Percentiles rank a stretch among this genome's conserved stretches.
Conservation (phyloP, 345 rosid genomes). For the Conringia planisiliqua region DNA sequence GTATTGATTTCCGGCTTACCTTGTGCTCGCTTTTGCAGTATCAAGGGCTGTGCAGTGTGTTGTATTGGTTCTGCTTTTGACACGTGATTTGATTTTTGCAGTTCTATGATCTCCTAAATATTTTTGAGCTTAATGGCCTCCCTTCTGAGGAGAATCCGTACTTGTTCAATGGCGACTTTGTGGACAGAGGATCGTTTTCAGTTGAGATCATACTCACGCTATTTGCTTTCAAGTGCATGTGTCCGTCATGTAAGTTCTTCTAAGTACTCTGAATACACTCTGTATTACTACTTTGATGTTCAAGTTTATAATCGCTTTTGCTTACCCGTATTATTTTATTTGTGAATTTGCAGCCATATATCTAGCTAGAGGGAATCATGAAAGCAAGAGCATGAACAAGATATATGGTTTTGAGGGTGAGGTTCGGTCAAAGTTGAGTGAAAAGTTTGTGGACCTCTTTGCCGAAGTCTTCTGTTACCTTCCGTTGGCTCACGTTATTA, state of each 20-base stretch:
- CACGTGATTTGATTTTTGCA: constrained; percentile 39
- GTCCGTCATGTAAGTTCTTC: constrained; percentile 67
- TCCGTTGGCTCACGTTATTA: constrained; percentile 90
- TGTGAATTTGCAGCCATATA: constrained; percentile 63
- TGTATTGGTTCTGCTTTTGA: constrained; percentile 17
- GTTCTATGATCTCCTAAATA: constrained; percentile 92
- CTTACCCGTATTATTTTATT: background rate
- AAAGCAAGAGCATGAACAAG: constrained; percentile 99
- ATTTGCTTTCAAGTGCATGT: constrained; percentile 95
- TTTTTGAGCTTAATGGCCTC: constrained; percentile 93
- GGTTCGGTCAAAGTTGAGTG: constrained; percentile 89
- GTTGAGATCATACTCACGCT: constrained; percentile 88
- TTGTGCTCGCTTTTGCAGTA: background rate
- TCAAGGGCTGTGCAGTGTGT: background rate
- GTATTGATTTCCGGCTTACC: background rate
- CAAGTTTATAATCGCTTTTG: constrained; percentile 1
- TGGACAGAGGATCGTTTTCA: constrained; percentile 97
- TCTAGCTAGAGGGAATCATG: constrained; percentile 97
- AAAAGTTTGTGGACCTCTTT: constrained; percentile 88
- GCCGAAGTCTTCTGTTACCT: constrained; percentile 96
- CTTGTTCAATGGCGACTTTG: constrained; percentile 96
- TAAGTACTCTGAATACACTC: background rate
- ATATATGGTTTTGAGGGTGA: constrained; percentile 99
- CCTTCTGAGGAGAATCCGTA: constrained; percentile 97
- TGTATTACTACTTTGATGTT: background rate